phyloP scores from a whole-genome alignment of 345 rosid species.

The Combretum micranthum region DNA sequence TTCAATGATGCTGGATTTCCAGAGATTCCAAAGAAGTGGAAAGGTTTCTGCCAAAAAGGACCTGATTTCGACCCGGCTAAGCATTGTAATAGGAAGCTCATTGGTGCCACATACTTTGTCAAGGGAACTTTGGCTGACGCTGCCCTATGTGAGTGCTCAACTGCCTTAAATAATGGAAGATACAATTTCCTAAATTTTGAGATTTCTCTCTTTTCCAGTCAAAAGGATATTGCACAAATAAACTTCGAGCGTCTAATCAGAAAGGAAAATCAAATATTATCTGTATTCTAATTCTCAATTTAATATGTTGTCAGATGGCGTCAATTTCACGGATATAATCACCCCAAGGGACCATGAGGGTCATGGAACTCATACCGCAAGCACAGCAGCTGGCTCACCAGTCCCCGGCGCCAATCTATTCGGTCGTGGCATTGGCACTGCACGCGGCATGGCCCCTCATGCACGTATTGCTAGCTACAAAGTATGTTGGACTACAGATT shows the following conservation, averaged over 20 bases:
- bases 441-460: constrained; percentile 71
- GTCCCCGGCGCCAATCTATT: constrained; percentile 60
- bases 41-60: neutral
- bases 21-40: constrained; percentile 3
- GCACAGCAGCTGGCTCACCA: constrained; percentile 72
- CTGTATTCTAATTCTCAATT: no score
- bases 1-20: constrained; percentile 5
- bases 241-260: no score
- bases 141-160: constrained; percentile 7
- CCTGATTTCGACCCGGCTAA: constrained; percentile 13
- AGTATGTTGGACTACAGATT: constrained; percentile 71
- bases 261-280: no score
- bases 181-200: neutral
- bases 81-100: constrained; percentile 64
- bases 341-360: constrained; percentile 77
- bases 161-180: no score
- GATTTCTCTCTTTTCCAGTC: no score
- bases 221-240: no score
- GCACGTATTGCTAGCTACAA: constrained; percentile 79
- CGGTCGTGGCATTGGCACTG: constrained; percentile 76
- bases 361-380: constrained; percentile 89
- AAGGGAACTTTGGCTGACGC: constrained; percentile 63
- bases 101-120: constrained; percentile 76
- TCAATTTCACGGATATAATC: constrained; percentile 30
- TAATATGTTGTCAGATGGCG: constrained; percentile 17